Conservation (phyloP, 2,329 filamentous ascomycete genomes). For the Epichloe baconii region DNA sequence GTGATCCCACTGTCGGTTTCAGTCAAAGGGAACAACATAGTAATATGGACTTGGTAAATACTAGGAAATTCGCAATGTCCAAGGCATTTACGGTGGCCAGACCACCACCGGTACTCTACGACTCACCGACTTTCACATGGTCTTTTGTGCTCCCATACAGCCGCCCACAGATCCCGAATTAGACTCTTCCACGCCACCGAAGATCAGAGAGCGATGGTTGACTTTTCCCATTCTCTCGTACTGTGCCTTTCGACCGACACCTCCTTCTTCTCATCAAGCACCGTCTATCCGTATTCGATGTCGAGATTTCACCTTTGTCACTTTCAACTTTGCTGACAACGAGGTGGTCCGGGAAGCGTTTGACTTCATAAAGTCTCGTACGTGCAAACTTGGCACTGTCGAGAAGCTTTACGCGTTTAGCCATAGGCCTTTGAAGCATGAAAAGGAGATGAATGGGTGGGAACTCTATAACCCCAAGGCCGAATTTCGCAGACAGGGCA, state of each 20-base stretch:
- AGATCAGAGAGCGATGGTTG: constrained; percentile 66
- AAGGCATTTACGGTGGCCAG: constrained; percentile 46
- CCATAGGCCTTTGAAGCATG: constrained; percentile 62
- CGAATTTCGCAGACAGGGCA: constrained; percentile 79
- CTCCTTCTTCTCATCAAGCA: constrained; percentile 52
- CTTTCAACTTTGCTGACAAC: constrained; percentile 73
- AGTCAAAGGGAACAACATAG: neutral
- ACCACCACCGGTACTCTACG: constrained; percentile 43
- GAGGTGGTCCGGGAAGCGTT: constrained; percentile 69
- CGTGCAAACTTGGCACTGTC: constrained; percentile 68
- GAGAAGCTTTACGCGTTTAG: constrained; percentile 87
- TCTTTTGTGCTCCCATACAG: constrained; percentile 34
- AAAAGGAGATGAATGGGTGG: constrained; percentile 70
- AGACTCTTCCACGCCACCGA: constrained; percentile 16
- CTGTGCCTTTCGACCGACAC: constrained; percentile 65
- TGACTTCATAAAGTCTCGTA: constrained; percentile 69
- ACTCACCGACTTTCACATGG: constrained; percentile 49
- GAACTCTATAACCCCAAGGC: constrained; percentile 69
- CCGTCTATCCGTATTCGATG: constrained; percentile 80
- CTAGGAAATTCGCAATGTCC: constrained; percentile 43
- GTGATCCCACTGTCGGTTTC: neutral
- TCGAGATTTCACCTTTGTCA: constrained; percentile 87
- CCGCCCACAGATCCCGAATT: constrained; percentile 13
- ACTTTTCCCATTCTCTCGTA: constrained; percentile 84
- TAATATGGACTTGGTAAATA: neutral